phyloP scores from a whole-genome alignment of 2,329 filamentous ascomycete species.

The Xylariaceae sp. region DNA sequence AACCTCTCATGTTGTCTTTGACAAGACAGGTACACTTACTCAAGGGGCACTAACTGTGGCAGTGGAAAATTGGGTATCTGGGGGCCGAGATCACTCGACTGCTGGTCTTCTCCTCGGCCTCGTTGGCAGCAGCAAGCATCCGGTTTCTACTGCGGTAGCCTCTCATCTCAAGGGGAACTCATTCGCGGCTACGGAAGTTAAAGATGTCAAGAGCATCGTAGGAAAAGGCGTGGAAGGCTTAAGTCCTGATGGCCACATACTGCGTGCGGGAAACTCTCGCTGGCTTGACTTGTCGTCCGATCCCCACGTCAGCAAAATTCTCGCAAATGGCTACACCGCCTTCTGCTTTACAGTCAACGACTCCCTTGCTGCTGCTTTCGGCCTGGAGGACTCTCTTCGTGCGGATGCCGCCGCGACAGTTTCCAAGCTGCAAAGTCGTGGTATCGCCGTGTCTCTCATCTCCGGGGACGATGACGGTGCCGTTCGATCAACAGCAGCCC shows the following conservation, averaged over 20 bases:
- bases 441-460: slow-evolving; percentile 50
- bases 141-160: slow-evolving; percentile 50
- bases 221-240: slow-evolving; percentile 51
- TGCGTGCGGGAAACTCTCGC: slow-evolving; percentile 53
- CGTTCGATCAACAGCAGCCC: slow-evolving; percentile 44
- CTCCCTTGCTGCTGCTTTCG: slow-evolving; percentile 44
- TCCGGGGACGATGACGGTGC: slow-evolving; percentile 55
- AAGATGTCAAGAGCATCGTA: slow-evolving; percentile 42
- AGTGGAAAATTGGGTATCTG: slow-evolving; percentile 32
- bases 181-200: slow-evolving; percentile 26
- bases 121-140: slow-evolving; percentile 52
- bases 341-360: slow-evolving; percentile 50
- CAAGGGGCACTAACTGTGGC: slow-evolving; percentile 54
- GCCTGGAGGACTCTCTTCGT: slow-evolving; percentile 51
- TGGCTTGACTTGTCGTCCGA: slow-evolving; percentile 47
- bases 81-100: too few species aligned
- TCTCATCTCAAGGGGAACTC: slow-evolving; percentile 34
- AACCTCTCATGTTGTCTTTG: slow-evolving; percentile 70
- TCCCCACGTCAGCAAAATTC: slow-evolving; percentile 38
- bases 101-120: slow-evolving; percentile 37
- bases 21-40: slow-evolving; percentile 81
- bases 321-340: slow-evolving; percentile 44
- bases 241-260: slow-evolving; percentile 21
- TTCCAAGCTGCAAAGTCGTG: slow-evolving; percentile 41
- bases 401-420: slow-evolving; percentile 44